Evolutionary conservation across 192 early-diverging fungal species (phyloP).

Genomic region (Coemansia guatemalensis): DNA sequence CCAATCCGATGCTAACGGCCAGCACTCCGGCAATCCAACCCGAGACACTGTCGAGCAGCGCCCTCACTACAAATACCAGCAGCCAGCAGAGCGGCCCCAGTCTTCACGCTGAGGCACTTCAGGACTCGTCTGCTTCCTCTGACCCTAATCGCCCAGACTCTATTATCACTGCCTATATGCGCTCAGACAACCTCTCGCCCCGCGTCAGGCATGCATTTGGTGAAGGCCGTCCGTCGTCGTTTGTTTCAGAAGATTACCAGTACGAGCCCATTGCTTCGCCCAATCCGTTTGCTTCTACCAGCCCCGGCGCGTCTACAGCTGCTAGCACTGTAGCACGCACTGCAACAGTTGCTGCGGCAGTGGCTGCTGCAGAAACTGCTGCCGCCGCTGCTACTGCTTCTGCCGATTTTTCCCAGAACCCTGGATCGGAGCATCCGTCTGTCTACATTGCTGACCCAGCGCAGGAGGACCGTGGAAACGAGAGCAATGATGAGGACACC

Average conservation of each 20-base stretch:
- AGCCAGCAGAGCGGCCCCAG: constrained; percentile 41
- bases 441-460: constrained; percentile 34
- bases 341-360: not conserved
- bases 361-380: not conserved
- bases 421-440: not conserved
- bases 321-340: not conserved
- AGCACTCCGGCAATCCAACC: constrained; percentile 4
- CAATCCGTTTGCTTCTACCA: constrained; percentile 16
- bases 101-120: constrained; percentile 32
- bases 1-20: constrained; percentile 19
- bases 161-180: constrained; percentile 38
- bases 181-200: constrained; percentile 30
- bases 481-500: constrained; percentile 10
- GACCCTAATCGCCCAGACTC: constrained; percentile 23
- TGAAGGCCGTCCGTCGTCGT: constrained; percentile 30
- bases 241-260: constrained; percentile 46
- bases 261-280: constrained; percentile 31
- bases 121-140: constrained; percentile 1
- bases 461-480: not conserved
- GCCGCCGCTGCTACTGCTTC: not conserved
- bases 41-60: constrained; percentile 14
- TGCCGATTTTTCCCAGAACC: not conserved
- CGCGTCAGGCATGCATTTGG: constrained; percentile 17
- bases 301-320: constrained; percentile 4
- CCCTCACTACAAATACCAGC: constrained; percentile 14